Evolutionary conservation across 768 basidiomycete species (phyloP), one percentile per base, ranked within the genome.

Genomic region (Pleurotus tuber-regium): DNA sequence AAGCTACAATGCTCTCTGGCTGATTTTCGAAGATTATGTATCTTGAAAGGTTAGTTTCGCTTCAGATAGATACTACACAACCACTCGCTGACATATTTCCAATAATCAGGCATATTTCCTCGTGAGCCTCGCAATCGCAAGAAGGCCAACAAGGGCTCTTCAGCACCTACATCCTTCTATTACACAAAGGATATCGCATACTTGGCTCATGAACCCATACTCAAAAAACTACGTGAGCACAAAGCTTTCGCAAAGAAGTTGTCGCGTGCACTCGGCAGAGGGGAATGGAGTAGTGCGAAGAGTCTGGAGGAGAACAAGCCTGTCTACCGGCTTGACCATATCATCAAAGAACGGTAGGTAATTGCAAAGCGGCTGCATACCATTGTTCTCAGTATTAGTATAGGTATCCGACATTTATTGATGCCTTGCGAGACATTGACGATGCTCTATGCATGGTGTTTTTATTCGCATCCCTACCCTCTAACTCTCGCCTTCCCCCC

Each of bases 241-340:
- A 99, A 99, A 67, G 87, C 94, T 1, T 98, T 98, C 60, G 95
- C 97, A 2, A 98, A 98, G 73, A 97, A 97, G 70, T 80, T 99
- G 39, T 86, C 92, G 40, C 80, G 91, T 51, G 96, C 97, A 8
- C 75, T 99, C 35, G 97, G 96, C 19, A 76, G 95, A 50, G 89
- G 89, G 33, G 95, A 99, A 77, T 99, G 94, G 93, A 87, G 84
- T 50, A 84, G 83, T 53, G 97, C 97, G 2, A 97, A 96, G 70
- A 93, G 86, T 57, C 64, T 99, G 41, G 92, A 98, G 66, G 90
- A 95, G 49, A 89, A 88, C 59, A 95, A 89, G 66, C 97, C 97
- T 2, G 82, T 88, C 11, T 98, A 98, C 63, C 77, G 81, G 28
- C 68, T 99, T 43, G 97, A 99, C 70, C 97, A 98, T 64, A 89